Evolutionary conservation across 805 yeast species (phyloP), one percentile per base, ranked within the genome.

Genomic region (Ogataea dorogensis): DNA sequence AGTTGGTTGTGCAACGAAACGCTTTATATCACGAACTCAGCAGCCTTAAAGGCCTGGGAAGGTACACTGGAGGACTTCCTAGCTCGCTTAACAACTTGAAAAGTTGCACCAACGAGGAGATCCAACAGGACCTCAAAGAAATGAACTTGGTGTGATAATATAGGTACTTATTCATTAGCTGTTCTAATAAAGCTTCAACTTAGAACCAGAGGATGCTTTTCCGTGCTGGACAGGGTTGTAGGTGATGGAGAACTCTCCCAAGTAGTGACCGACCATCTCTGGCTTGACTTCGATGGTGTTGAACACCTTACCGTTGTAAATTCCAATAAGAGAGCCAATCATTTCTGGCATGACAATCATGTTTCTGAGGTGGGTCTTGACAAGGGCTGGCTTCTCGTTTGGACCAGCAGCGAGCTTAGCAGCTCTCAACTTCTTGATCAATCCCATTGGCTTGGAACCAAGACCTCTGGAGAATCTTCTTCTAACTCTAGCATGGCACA

Each of bases 151-250:
- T 18, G 34, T 57, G 23, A 15, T 38, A 20, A 37, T 31, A 31
- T 38, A 37, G 37, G 34, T 33, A 37, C 36, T 31, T 37, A 37
- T 30, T 28, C 39, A 44, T 39, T 36, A 34, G 42, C 32, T 38
- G 42, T 35, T 43, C 51, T 57, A 61, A 53, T 61, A 59, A 49
- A 60, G 59, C 54, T 50, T 61, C 53, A 61, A 56, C 53, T 59
- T 59, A 29, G 64, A 54, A 56, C 64, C 65, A 42, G 56, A 50
- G 44, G 64, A 51, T 42, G 64, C 54, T 54, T 60, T 61, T 83
- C 97, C 97, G 81, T 94, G 99, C 81, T 95, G 87, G 70, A 91
- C 97, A 69, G 99, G 98, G 73, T 95, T 86, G 81, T 93, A 93
- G 63, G 98, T 79, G 75, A 93, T 93, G 65, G 98, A 91, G 87